These are phyloP conservation scores for Asterophora parasitica DNA, from an alignment of 768 basidiomycete genomes.

Conservation along the genomic window DNA sequence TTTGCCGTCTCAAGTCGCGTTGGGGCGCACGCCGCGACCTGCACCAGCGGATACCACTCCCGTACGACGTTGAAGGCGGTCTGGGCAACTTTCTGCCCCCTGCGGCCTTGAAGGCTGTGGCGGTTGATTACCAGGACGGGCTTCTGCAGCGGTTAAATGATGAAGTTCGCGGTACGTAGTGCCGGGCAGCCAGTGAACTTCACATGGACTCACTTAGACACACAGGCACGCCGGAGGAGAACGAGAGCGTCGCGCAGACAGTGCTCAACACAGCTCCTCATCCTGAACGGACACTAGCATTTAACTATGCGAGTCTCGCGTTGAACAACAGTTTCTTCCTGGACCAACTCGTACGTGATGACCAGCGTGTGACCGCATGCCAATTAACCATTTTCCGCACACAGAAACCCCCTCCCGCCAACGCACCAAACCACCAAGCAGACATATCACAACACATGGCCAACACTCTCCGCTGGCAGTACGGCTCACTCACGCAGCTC, in stretches of 20 bases:
- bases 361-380: not conserved
- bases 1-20: slow-evolving; percentile 20
- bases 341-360: slow-evolving; percentile 65
- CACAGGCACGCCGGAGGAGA: slow-evolving; percentile 54
- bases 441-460: slow-evolving; percentile 31
- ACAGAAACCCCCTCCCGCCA: slow-evolving; percentile 38
- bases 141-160: slow-evolving; percentile 74
- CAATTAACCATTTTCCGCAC: slow-evolving; percentile 1
- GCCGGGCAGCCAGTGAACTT: not conserved
- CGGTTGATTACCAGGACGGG: slow-evolving; percentile 83
- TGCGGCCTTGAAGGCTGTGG: slow-evolving; percentile 62
- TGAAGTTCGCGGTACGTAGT: slow-evolving; percentile 58
- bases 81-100: slow-evolving; percentile 78
- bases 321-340: slow-evolving; percentile 97
- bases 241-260: slow-evolving; percentile 61
- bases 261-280: slow-evolving; percentile 62
- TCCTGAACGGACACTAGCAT: slow-evolving; percentile 60
- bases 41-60: slow-evolving; percentile 51
- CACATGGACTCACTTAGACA: slow-evolving; percentile 4
- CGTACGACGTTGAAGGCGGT: slow-evolving; percentile 66
- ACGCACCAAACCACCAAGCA: slow-evolving; percentile 32
- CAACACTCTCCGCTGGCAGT: slow-evolving; percentile 38
- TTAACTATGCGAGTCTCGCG: slow-evolving; percentile 89
- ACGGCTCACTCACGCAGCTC: slow-evolving; percentile 62
- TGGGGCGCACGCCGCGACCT: slow-evolving; percentile 30